These are phyloP conservation scores for Umbelopsis sp. DNA, from an alignment of 192 early-diverging fungal genomes.

Conservation along the genomic window DNA sequence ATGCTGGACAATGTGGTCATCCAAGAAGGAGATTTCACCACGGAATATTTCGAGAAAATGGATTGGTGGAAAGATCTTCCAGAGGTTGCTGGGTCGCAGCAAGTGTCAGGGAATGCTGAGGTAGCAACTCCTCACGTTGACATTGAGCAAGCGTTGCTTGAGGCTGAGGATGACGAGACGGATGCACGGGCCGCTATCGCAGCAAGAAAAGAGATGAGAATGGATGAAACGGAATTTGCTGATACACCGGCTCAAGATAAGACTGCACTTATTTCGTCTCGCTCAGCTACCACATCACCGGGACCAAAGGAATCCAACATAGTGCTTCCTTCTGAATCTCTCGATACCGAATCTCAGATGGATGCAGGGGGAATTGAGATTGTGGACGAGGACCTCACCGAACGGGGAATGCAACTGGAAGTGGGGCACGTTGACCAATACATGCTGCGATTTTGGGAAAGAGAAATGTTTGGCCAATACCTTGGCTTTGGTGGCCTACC, in stretches of 20 bases:
- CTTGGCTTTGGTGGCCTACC: conserved; percentile 56
- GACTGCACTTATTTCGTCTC: not conserved
- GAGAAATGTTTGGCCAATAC: conserved; percentile 52
- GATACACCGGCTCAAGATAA: conserved; percentile 36
- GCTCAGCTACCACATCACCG: conserved; percentile 24
- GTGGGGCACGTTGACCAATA: conserved; percentile 77
- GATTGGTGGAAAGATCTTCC: conserved; percentile 66
- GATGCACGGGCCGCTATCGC: conserved; percentile 61
- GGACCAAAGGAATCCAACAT: not conserved
- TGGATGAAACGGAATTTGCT: conserved; percentile 66
- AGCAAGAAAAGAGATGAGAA: conserved; percentile 59
- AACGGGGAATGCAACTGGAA: conserved; percentile 31
- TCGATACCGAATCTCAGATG: not conserved
- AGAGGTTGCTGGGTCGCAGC: conserved; percentile 49
- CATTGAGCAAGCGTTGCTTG: conserved; percentile 61
- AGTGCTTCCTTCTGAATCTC: not conserved
- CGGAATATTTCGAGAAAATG: conserved; percentile 62
- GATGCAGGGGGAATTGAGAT: not conserved
- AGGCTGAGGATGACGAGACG: conserved; percentile 64
- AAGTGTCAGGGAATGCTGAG: not conserved
- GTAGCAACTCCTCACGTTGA: conserved; percentile 38
- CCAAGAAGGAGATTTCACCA: conserved; percentile 77
- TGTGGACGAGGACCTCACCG: conserved; percentile 12
- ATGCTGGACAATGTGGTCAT: conserved; percentile 81
- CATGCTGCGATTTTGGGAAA: conserved; percentile 65